These are phyloP conservation scores for Cutaneotrichosporon spelunceum DNA, from an alignment of 1,284 basidiomycete genomes.

Conservation along the genomic window DNA sequence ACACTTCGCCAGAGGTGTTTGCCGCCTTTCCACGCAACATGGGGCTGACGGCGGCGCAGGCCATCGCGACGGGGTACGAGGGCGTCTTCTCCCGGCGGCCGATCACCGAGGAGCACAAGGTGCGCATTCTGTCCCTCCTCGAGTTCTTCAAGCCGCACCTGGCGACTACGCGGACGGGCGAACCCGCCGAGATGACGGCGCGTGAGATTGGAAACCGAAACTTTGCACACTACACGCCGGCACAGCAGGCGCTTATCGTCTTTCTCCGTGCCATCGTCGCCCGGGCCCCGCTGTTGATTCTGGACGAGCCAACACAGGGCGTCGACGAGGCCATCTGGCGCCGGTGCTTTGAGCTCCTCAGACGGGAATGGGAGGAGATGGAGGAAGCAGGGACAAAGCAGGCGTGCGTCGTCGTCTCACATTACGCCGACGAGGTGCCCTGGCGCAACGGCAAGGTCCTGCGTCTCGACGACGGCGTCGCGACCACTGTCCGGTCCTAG, in stretches of 20 bases:
- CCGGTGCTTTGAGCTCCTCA: slow-evolving; percentile 62
- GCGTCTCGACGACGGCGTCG: slow-evolving; percentile 34
- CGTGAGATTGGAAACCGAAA: slow-evolving; percentile 48
- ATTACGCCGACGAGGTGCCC: slow-evolving; percentile 79
- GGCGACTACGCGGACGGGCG: slow-evolving; percentile 6
- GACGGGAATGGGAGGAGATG: slow-evolving; percentile 53
- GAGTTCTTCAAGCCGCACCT: slow-evolving; percentile 54
- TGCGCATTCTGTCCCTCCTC: slow-evolving; percentile 57
- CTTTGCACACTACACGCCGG: slow-evolving; percentile 64
- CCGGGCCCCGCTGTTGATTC: slow-evolving; percentile 64
- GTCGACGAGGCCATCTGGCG: slow-evolving; percentile 76
- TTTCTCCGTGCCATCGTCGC: slow-evolving; percentile 77
- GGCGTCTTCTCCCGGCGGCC: slow-evolving; percentile 65
- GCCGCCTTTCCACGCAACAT: slow-evolving; percentile 80
- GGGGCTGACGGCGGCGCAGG: slow-evolving; percentile 69
- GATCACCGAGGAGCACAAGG: slow-evolving; percentile 53
- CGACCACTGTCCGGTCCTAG: neutral
- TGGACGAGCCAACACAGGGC: slow-evolving; percentile 88
- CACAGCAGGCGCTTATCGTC: slow-evolving; percentile 73
- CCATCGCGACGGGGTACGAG: slow-evolving; percentile 78
- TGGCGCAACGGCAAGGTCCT: slow-evolving; percentile 27
- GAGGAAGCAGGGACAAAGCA: slow-evolving; percentile 55
- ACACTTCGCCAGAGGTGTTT: slow-evolving; percentile 83
- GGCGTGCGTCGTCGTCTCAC: slow-evolving; percentile 76
- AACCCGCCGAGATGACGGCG: slow-evolving; percentile 9